Base-by-base conservation (phyloP, 352 stramenopile genomes). In the Thraustochytrium striatum region DNA sequence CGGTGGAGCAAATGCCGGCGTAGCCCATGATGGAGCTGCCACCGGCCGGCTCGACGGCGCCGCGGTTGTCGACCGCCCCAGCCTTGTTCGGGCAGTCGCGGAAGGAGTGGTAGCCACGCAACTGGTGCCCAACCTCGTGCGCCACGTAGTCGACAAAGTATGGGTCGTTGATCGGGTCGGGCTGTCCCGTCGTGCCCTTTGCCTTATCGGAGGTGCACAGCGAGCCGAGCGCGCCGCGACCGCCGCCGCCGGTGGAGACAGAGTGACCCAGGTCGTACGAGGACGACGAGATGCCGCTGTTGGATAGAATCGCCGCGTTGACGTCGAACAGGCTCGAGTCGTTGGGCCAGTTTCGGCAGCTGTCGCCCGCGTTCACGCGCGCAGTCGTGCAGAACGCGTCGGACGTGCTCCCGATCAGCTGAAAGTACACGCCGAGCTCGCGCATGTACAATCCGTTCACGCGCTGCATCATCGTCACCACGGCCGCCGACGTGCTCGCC, bases 21-120 rank as follows among this genome's bases (percentile, higher is more conserved):
- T 80, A 80, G 0, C 70, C 70, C 21, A 75, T 16, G 21, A 75
- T 43, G 5, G 65, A 61, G 21, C 65, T 75, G 32, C 65, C 65
- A 25, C 65, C 68, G 25, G 41, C 65, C 7, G 65, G 65, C 47
- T 75, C 65, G 0, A 75, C 65, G n/a, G 65, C 59, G n/a, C 70
- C 28, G 13, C 25, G 1, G 21, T n/a, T n/a, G n/a, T n/a, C n/a
- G n/a, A n/a, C 8, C 30, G 35, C 16, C 70, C 79, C 79, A n/a
- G 79, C 7, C 5, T 75, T n/a, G 32, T 13, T 21, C 3, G 32
- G 57, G n/a, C 55, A 62, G n/a, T 62, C n/a, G 25, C 9, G n/a
- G 25, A 16, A 62, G 9, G 55, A 25, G 55, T 62, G 55, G 9
- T 36, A 25, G 33, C 55, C 55, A n/a, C 25, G 25, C 9, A 62